phyloP scores from a whole-genome alignment of 2,329 filamentous ascomycete genomes.

The Colletotrichum shisoi region DNA sequence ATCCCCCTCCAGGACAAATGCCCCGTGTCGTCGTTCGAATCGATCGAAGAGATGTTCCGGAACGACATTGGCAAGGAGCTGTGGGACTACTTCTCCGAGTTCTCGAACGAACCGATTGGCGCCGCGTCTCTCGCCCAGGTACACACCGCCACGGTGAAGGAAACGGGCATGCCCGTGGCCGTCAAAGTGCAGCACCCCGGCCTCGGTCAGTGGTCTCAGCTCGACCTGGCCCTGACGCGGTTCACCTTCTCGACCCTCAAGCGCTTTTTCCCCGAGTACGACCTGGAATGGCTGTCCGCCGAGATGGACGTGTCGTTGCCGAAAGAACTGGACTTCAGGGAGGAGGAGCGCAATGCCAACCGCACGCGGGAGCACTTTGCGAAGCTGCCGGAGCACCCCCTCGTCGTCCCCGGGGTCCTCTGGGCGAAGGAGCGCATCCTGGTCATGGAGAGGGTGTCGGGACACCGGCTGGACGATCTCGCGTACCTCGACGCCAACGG shows the following conservation, averaged over 20 bases:
- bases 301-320: slow-evolving; percentile 94
- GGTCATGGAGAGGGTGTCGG: slow-evolving; percentile 93
- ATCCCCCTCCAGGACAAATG: slow-evolving; percentile 96
- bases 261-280: slow-evolving; percentile 95
- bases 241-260: slow-evolving; percentile 92
- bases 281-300: slow-evolving; percentile 91
- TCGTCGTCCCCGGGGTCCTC: slow-evolving; percentile 87
- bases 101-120: slow-evolving; percentile 81
- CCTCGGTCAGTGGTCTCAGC: slow-evolving; percentile 85
- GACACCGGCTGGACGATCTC: slow-evolving; percentile 86
- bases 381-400: slow-evolving; percentile 74
- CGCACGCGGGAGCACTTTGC: slow-evolving; percentile 83
- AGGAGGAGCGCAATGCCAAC: slow-evolving; percentile 84
- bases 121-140: slow-evolving; percentile 95
- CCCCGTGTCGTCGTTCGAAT: slow-evolving; percentile 87
- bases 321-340: slow-evolving; percentile 87
- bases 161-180: slow-evolving; percentile 84
- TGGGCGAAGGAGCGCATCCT: slow-evolving; percentile 90
- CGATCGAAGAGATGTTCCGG: slow-evolving; percentile 85
- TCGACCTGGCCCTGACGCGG: slow-evolving; percentile 85
- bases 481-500: slow-evolving; percentile 82
- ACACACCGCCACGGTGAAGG: slow-evolving; percentile 83
- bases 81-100: slow-evolving; percentile 85
- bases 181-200: slow-evolving; percentile 96
- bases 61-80: slow-evolving; percentile 82